A percentile compares a stretch with the other conserved stretches of the same genome.
Conservation (phyloP, 164 flowering plant species). For the Tinospora cordifolia region DNA sequence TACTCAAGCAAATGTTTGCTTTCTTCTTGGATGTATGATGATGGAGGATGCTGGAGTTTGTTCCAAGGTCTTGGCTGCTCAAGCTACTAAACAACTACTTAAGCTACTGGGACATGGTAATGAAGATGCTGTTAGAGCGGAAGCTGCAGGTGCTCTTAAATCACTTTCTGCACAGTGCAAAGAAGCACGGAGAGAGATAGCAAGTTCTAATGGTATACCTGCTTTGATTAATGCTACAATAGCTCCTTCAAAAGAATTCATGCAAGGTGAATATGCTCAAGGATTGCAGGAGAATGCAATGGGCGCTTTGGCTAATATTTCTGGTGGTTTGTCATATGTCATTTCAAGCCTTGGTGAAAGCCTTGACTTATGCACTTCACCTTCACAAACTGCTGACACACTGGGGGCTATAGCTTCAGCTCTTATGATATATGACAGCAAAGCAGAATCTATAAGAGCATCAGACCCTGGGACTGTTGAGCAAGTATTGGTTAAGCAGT, state of each 20-base stretch:
- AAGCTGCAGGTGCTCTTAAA: constrained; percentile 92
- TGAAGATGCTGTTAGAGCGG: constrained; percentile 76
- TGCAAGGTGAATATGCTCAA: constrained; percentile 98
- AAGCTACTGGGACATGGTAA: constrained; percentile 45
- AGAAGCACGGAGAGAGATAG: constrained; percentile 78
- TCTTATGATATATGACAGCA: constrained; percentile 90
- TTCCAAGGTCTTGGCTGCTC: constrained; percentile 61
- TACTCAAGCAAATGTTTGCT: constrained; percentile 92
- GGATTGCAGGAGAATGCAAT: constrained; percentile 97
- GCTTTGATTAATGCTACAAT: constrained; percentile 93
- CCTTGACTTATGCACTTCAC: constrained; percentile 82
- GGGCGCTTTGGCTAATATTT: constrained; percentile 97
- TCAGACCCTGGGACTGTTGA: constrained; percentile 74
- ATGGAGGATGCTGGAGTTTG: constrained; percentile 87
- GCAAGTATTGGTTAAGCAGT: constrained; percentile 65
- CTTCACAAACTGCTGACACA: constrained; percentile 89
- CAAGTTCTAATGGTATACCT: constrained; percentile 83
- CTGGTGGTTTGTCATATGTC: constrained; percentile 95
- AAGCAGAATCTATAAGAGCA: constrained; percentile 69
- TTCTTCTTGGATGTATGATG: constrained; percentile 92
- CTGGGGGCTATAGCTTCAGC: constrained; percentile 98
- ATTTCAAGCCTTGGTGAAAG: constrained; percentile 97
- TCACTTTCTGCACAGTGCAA: constrained; percentile 92
- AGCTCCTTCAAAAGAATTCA: constrained; percentile 98
- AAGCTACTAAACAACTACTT: constrained; percentile 74